Percentiles rank a stretch among this genome's conserved stretches.
These are phyloP conservation scores for Colletotrichum sojae DNA, from an alignment of 2,329 filamentous ascomycete species.

Conservation along the genomic window DNA sequence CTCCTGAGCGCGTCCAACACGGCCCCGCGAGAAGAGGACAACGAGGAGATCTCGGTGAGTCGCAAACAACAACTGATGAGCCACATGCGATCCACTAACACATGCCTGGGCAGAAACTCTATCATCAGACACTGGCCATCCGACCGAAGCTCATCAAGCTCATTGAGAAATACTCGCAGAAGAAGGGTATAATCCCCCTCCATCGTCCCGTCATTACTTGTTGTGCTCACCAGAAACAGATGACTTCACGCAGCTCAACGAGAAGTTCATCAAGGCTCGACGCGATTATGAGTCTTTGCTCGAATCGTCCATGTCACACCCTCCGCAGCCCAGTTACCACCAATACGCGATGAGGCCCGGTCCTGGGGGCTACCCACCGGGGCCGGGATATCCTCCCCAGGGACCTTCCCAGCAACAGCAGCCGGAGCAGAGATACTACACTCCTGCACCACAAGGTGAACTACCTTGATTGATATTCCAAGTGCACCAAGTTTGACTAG, in stretches of 20 bases:
- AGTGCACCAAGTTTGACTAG: constrained; percentile 48
- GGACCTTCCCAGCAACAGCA: constrained; percentile 52
- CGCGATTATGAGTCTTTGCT: constrained; percentile 97
- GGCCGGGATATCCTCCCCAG: constrained; percentile 57
- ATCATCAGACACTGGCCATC: constrained; percentile 94
- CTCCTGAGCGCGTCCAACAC: constrained; percentile 89
- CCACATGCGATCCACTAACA: background rate
- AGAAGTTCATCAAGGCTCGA: constrained; percentile 99
- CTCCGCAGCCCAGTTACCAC: constrained; percentile 84
- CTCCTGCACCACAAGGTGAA: constrained; percentile 69
- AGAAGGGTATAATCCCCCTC: constrained; percentile 78
- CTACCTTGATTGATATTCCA: constrained; percentile 41
- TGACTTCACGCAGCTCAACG: constrained; percentile 97
- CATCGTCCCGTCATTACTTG: background rate
- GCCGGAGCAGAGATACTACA: constrained; percentile 73
- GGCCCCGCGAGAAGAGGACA: constrained; percentile 87
- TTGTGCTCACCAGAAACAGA: constrained; percentile 66
- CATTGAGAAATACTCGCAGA: constrained; percentile 99
- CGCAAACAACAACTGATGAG: background rate
- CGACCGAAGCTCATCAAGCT: constrained; percentile 97
- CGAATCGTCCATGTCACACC: constrained; percentile 96
- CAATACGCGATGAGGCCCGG: constrained; percentile 72
- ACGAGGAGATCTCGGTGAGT: constrained; percentile 92
- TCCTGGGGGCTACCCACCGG: constrained; percentile 59
- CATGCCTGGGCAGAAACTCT: constrained; percentile 70